Evolutionary conservation across 179 eudicot species (phyloP).

Genomic region (Spergularia azorica): DNA sequence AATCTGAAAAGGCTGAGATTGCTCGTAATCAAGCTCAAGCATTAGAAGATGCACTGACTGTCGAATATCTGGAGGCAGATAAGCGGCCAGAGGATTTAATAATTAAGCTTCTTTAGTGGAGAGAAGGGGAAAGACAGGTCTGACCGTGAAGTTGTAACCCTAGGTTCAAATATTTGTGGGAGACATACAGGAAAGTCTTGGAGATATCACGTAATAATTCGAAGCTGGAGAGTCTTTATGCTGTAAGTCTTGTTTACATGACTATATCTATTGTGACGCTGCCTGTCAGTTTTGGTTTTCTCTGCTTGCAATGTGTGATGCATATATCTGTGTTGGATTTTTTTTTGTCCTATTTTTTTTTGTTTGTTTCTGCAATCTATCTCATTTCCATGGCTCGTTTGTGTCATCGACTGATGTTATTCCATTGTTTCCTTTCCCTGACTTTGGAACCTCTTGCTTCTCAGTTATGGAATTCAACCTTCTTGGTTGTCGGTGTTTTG

Average conservation of each 20-base stretch:
- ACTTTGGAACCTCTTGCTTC: not conserved
- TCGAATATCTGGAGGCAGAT: slow-evolving; percentile 85
- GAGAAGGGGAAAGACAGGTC: slow-evolving; percentile 91
- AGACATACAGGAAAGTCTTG: slow-evolving; percentile 70
- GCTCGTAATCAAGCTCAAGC: slow-evolving; percentile 92
- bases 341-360: not conserved
- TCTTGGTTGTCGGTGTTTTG: not conserved
- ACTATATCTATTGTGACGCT: not conserved
- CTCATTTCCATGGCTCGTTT: not conserved
- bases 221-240: slow-evolving; percentile 73
- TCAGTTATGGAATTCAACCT: not conserved
- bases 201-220: slow-evolving; percentile 84
- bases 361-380: not conserved
- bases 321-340: too few species aligned
- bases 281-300: not conserved
- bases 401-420: not conserved
- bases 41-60: slow-evolving; percentile 84
- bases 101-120: slow-evolving; percentile 86
- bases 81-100: slow-evolving; percentile 89
- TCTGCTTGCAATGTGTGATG: too few species aligned
- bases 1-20: slow-evolving; percentile 80
- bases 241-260: slow-evolving; percentile 46
- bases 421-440: not conserved
- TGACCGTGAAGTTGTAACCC: slow-evolving; percentile 92
- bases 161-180: slow-evolving; percentile 88